These are phyloP conservation scores for Terfezia claveryi DNA, from an alignment of 495 filamentous ascomycete species.

Conservation along the genomic window DNA sequence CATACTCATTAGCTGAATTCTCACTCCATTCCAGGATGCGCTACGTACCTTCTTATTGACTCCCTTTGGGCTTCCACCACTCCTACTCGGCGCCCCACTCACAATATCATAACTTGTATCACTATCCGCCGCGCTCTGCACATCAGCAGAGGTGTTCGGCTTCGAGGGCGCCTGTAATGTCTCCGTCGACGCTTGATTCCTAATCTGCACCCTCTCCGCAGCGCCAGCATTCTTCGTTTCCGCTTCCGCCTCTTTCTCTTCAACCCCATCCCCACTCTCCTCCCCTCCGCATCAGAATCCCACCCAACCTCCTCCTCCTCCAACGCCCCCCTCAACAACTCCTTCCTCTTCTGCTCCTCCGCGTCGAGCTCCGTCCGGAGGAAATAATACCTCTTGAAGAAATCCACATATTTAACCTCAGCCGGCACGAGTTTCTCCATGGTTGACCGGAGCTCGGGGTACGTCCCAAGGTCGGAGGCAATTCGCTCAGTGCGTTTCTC, in stretches of 20 bases:
- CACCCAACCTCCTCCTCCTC: slow-evolving; percentile 18
- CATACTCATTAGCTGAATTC: neutral
- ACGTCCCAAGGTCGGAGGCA: slow-evolving; percentile 59
- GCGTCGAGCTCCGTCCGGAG: slow-evolving; percentile 80
- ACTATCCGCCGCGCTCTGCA: slow-evolving; percentile 15
- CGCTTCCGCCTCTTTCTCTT: neutral
- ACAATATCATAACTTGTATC: slow-evolving; percentile 19
- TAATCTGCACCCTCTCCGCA: neutral
- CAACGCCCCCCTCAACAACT: slow-evolving; percentile 64
- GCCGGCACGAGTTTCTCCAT: slow-evolving; percentile 96
- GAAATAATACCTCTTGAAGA: slow-evolving; percentile 95
- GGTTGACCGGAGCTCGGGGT: slow-evolving; percentile 63
- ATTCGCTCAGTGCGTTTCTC: slow-evolving; percentile 58
- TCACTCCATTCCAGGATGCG: neutral
- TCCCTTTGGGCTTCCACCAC: neutral
- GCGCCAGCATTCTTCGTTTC: neutral
- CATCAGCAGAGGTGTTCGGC: slow-evolving; percentile 12
- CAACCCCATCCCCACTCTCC: slow-evolving; percentile 6
- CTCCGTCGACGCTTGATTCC: slow-evolving; percentile 10
- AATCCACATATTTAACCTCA: slow-evolving; percentile 62
- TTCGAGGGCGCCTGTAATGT: slow-evolving; percentile 8
- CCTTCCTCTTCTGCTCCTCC: slow-evolving; percentile 76
- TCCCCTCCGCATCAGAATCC: slow-evolving; percentile 18
- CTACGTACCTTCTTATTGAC: neutral
- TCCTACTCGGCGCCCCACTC: slow-evolving; percentile 12